Evolutionary conservation across 2,329 filamentous ascomycete species (phyloP), one percentile per base, ranked within the genome.

Genomic region (Aureobasidium vineae): DNA sequence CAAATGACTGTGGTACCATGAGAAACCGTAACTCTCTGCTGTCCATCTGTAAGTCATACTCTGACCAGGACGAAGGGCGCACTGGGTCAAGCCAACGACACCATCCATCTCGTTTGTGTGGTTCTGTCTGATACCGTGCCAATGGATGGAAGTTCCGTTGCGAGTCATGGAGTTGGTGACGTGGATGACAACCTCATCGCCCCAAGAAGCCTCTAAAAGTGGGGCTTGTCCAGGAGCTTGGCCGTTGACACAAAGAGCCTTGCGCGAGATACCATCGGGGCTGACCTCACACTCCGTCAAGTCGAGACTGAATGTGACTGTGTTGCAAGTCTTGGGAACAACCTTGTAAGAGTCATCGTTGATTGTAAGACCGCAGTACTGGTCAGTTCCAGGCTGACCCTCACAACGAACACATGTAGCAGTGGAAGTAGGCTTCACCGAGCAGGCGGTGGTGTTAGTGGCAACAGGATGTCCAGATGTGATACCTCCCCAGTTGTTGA

Each of bases 61-160:
- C 52, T 76, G 65, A 5, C 75, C 75, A 0, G 75, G 75, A 1
- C 74, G 72, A 28, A 77, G 72, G 5, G 78, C 76, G 69, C 79
- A 82, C 63, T 82, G 78, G 0, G 79, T 81, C n/a, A 80, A 72
- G 19, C 79, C 79, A 60, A 77, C 77, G 54, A 80, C 81, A 43
- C 82, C 82, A 63, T 84, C 82, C 65, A 79, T 76, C n/a, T 78
- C 73, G 71, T 86, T 86, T 1, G 81, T 85, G 70, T 82, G 82
- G 68, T 75, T 82, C 68, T 80, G 80, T 49, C 75, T 75, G 4
- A 83, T 68, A 10, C 81, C 81, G 69, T 83, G 81, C 77, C 79
- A 80, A 19, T 85, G 80, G 77, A 83, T 82, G 1, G 81, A 81
- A 0, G 77, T 84, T 1, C 77, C 77, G 65, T 78, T 78, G 68